Evolutionary conservation across 805 yeast species (phyloP).

Genomic region (Yamadazyma takamatsuzukensis): DNA sequence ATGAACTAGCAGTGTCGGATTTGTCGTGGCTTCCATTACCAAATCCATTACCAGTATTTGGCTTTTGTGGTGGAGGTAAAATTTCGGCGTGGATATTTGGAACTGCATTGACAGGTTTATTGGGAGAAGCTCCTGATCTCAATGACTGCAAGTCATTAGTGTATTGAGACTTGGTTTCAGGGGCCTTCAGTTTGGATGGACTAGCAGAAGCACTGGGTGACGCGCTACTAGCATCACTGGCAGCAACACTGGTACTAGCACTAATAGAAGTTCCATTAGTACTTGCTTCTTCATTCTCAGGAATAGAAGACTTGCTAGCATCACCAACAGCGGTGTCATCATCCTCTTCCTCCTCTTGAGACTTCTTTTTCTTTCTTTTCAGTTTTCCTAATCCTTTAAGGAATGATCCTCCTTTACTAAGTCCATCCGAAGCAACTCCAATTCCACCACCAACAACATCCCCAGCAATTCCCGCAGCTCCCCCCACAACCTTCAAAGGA

Average conservation of each 20-base stretch:
- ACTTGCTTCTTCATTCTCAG: constrained; percentile 1
- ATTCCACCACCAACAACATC: constrained; percentile 40
- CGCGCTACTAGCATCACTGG: neutral
- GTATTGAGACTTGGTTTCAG: constrained; percentile 13
- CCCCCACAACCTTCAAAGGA: constrained; percentile 45
- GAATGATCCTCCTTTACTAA: constrained; percentile 44
- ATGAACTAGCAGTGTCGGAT: constrained; percentile 25
- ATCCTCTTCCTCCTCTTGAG: constrained; percentile 10
- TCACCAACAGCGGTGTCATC: constrained; percentile 5
- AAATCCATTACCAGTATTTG: constrained; percentile 25
- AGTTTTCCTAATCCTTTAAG: constrained; percentile 27
- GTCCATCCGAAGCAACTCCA: constrained; percentile 45
- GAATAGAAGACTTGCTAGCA: constrained; percentile 1
- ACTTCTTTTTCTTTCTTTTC: constrained; percentile 17
- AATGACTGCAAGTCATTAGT: constrained; percentile 32
- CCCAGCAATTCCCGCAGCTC: constrained; percentile 37
- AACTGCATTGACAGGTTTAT: constrained; percentile 14
- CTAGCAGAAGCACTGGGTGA: constrained; percentile 4
- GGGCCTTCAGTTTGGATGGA: constrained; percentile 6
- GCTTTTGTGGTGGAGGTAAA: constrained; percentile 39
- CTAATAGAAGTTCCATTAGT: neutral
- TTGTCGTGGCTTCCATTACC: too few species aligned
- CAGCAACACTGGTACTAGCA: neutral
- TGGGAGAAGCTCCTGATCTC: constrained; percentile 26
- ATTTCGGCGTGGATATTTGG: constrained; percentile 30